Evolutionary conservation across 768 basidiomycete species (phyloP).

Genomic region (Amanita phalloides): DNA sequence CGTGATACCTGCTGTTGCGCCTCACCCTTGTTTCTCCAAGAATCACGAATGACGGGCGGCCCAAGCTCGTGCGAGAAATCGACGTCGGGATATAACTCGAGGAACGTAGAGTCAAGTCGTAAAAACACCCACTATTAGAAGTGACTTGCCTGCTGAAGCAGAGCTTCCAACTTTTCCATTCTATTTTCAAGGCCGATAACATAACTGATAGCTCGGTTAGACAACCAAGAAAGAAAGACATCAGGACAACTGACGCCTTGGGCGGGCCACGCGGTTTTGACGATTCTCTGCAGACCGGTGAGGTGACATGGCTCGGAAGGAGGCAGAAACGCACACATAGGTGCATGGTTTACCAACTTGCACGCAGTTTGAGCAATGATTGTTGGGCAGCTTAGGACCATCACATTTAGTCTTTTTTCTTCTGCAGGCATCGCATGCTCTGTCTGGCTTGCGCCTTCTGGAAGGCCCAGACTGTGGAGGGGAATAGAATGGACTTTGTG

Average conservation of each 20-base stretch:
- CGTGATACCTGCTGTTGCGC: background rate
- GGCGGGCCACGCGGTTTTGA: constrained; percentile 60
- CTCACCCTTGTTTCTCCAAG: constrained; percentile 37
- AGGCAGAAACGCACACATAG: constrained; percentile 36
- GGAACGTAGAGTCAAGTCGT: background rate
- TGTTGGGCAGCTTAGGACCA: constrained; percentile 38
- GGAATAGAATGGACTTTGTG: background rate
- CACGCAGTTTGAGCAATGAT: constrained; percentile 48
- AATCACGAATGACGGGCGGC: constrained; percentile 48
- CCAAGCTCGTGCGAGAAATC: constrained; percentile 59
- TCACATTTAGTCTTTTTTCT: constrained; percentile 53
- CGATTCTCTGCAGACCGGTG: constrained; percentile 31
- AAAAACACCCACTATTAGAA: background rate
- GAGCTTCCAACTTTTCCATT: constrained; percentile 42
- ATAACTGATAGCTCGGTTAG: constrained; percentile 27
- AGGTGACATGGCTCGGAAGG: background rate
- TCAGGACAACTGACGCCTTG: constrained; percentile 40
- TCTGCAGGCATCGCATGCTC: constrained; percentile 52
- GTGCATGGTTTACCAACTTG: constrained; percentile 43
- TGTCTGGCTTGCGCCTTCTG: constrained; percentile 37
- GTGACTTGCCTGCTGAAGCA: constrained; percentile 38
- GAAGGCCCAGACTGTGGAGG: too few relatives aligned
- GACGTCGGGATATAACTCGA: constrained; percentile 47
- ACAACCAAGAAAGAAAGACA: background rate
- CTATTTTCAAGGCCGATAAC: constrained; percentile 49